Base-by-base conservation (phyloP, 805 yeast species). In the Saturnispora serradocipensis region DNA sequence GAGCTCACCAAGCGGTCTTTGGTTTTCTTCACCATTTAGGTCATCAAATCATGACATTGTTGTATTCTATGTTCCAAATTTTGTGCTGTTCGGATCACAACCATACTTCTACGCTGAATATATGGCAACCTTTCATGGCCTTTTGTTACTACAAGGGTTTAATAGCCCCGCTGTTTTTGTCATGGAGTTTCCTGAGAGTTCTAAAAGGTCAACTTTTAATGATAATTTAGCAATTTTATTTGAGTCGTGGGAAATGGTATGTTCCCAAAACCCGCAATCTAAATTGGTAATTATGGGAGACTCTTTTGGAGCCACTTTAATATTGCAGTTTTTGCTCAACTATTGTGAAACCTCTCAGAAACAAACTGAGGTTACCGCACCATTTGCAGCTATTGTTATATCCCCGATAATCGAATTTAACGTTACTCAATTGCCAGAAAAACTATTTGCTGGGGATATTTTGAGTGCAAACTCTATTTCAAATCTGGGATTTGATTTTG, bases 61-160 rank as follows among this genome's bases (percentile, higher is more conserved):
- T 3, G 48, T 78, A 2, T 67, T 67, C 47, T 76, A 70, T 52
- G 62, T 76, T 13, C 80, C 76, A 8, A 79, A 80, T 13, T 67
- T 71, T n/a, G 66, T 68, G 1, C 50, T 70, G 38, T 57, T 68
- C n/a, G 59, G 63, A 2, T 55, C 49, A 9, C 64, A 71, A 1
- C 71, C 74, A 2, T 70, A 70, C 55, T 67, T 72, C 52, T 76
- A 75, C 53, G 51, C 68, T 11, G 82, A 78, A 58, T 78, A 67
- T 56, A 53, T 77, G 38, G 64, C 70, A 43, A 63, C 74, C 4
- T 56, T 75, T 44, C 66, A 72, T 25, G 67, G 71, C 2, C 61
- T 72, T 18, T 63, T 78, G 34, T 66, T 71, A 27, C 63, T 72
- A 48, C 78, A 75, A 56, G 82, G 82, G 1, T 77, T 78, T 56